Evolutionary conservation across 257 asterid genomes (phyloP), one percentile per base, ranked within the genome.

Genomic region (Pogostemon cablin): DNA sequence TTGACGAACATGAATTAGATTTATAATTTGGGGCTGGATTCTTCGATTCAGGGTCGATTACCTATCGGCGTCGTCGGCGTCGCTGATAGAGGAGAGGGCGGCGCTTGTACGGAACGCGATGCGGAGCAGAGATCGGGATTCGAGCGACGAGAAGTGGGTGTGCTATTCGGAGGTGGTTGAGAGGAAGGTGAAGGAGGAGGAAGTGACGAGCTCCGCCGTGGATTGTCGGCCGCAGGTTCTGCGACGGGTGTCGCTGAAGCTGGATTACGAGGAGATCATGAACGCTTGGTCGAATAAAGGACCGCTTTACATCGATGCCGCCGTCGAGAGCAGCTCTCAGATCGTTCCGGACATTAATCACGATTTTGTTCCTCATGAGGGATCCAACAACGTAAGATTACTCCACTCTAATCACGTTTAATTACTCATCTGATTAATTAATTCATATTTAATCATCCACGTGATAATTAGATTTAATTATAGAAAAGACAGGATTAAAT

Each of bases 241-340:
- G 50, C 79, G 47, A 5, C 72, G 86, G 71, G 81, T 87, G 77
- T 81, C 85, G n/a, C 70, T 93, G 86, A 93, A 93, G 83, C 90
- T 93, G 43, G 97, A 93, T 66, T 93, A 93, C 54, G 83, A 93
- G 54, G 93, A 84, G 80, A 88, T 93, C 59, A 42, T 93, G 84
- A 87, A 84, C 55, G 95, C 96, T 9, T 93, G 98, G 98, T 87
- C 97, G 0, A 85, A 92, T 67, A 86, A 86, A 74, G 93, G 93
- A 3, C 81, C 97, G 1, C 86, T 93, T 3, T 93, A 78, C 7
- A 67, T 93, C 11, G 88, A 83, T 3, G 53, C 83, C 4, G 53
- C 83, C 3, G 59, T 81, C 1, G 87, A 82, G 2, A 80, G 78
- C 2, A 67, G 62, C 32, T 83, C 90, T 0, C 96, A 86, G 71